A percentile compares a stretch with the other conserved stretches of the same genome.
Conservation (phyloP, 768 basidiomycete species). For the Podaxis carcinomalis region DNA sequence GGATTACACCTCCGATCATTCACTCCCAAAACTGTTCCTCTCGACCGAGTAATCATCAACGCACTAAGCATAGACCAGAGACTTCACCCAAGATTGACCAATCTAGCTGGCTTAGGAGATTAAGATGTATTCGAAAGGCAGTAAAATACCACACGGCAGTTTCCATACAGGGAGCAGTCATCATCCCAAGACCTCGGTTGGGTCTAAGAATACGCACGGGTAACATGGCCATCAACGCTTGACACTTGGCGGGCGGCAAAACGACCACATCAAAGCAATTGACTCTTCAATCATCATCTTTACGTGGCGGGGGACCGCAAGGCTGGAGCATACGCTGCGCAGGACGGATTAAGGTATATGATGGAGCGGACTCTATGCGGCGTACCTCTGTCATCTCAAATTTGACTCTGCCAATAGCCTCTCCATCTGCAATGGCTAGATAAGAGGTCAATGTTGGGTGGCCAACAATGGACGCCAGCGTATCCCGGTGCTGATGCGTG, state of each 20-base stretch:
- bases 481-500: slow-evolving; percentile 96
- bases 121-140: not conserved
- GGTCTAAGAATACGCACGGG: slow-evolving; percentile 8
- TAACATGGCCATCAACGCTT: not conserved
- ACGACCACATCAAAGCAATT: not conserved
- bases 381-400: slow-evolving; percentile 96
- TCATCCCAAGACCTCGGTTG: slow-evolving; percentile 3
- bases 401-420: slow-evolving; percentile 81
- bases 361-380: slow-evolving; percentile 6
- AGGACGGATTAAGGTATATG: slow-evolving; percentile 10
- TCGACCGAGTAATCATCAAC: not conserved
- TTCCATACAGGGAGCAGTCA: not conserved
- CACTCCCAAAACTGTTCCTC: not conserved
- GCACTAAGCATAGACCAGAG: not conserved
- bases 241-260: not conserved
- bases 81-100: not conserved
- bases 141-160: not conserved
- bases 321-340: slow-evolving; percentile 89
- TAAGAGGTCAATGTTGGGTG: slow-evolving; percentile 85
- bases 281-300: slow-evolving; percentile 66
- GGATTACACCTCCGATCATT: not conserved
- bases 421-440: slow-evolving; percentile 90
- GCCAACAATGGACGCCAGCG: slow-evolving; percentile 88
- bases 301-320: slow-evolving; percentile 86
- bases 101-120: not conserved